phyloP scores from a whole-genome alignment of 176 grass and related monocot species.

The Musa itinerans region DNA sequence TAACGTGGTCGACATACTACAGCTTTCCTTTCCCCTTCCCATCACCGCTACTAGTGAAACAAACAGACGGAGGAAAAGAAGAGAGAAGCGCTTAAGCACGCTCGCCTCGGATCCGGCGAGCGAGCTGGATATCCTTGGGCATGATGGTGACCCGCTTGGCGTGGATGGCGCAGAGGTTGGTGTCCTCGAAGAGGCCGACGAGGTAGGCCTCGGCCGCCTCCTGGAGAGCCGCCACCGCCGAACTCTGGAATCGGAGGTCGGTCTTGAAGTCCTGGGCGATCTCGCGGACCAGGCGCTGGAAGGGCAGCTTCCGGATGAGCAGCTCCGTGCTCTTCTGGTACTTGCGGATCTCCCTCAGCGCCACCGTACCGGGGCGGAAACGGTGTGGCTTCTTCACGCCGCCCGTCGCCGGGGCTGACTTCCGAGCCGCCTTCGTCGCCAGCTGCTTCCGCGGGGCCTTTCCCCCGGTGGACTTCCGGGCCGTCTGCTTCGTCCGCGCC shows the following conservation, averaged over 20 bases:
- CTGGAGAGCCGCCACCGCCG: slow-evolving; percentile 58
- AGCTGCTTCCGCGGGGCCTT: slow-evolving; percentile 88
- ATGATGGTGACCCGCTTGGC: slow-evolving; percentile 92
- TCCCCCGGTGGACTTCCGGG: slow-evolving; percentile 63
- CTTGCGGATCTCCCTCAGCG: slow-evolving; percentile 67
- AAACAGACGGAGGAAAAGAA: background rate
- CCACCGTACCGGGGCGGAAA: slow-evolving; percentile 60
- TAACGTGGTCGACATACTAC: too few relatives aligned
- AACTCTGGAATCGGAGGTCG: slow-evolving; percentile 65
- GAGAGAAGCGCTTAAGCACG: slow-evolving; percentile 36
- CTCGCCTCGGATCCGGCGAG: slow-evolving; percentile 73
- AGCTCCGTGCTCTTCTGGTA: slow-evolving; percentile 98
- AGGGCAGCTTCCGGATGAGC: slow-evolving; percentile 75
- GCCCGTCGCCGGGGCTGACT: slow-evolving; percentile 74
- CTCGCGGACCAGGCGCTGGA: slow-evolving; percentile 70
- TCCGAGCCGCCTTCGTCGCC: slow-evolving; percentile 75
- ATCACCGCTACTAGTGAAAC: too few relatives aligned
- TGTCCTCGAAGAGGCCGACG: slow-evolving; percentile 83
- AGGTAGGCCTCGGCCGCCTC: slow-evolving; percentile 79
- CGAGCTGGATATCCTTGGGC: slow-evolving; percentile 94
- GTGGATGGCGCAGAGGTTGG: slow-evolving; percentile 91
- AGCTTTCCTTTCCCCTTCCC: too few relatives aligned
- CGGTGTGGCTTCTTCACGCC: slow-evolving; percentile 92
- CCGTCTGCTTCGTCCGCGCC: slow-evolving; percentile 85
- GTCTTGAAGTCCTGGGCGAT: slow-evolving; percentile 96